Percentiles rank a stretch among this genome's conserved stretches.
Evolutionary conservation across 2,329 filamentous ascomycete species (phyloP).

Genomic region (Cadophora gregata): DNA sequence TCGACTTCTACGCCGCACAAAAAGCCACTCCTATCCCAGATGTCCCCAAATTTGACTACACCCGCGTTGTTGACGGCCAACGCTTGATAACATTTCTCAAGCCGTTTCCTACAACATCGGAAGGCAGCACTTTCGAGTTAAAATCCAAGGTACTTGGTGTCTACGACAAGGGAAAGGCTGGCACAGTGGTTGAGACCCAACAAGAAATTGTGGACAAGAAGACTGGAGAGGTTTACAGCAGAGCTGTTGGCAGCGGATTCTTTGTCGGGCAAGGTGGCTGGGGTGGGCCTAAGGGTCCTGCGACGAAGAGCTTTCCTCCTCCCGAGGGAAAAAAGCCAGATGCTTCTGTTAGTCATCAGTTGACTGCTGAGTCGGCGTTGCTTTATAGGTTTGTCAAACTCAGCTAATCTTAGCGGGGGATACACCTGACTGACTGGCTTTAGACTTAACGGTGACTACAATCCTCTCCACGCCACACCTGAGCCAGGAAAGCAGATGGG

Average conservation of each 20-base stretch:
- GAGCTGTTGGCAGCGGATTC: slow-evolving; percentile 65
- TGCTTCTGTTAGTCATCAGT: slow-evolving; percentile 72
- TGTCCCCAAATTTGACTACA: slow-evolving; percentile 68
- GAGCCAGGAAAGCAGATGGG: slow-evolving; percentile 89
- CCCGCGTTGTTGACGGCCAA: slow-evolving; percentile 70
- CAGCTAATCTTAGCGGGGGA: background rate
- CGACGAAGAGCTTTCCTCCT: slow-evolving; percentile 78
- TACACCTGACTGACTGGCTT: slow-evolving; percentile 43
- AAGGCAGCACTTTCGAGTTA: slow-evolving; percentile 67
- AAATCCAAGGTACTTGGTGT: slow-evolving; percentile 70
- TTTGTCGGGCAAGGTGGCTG: slow-evolving; percentile 76
- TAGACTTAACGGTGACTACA: slow-evolving; percentile 93
- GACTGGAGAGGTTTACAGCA: slow-evolving; percentile 65
- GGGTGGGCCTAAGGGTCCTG: slow-evolving; percentile 89
- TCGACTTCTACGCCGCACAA: slow-evolving; percentile 71
- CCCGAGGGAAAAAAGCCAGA: slow-evolving; percentile 76
- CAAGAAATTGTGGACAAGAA: slow-evolving; percentile 66
- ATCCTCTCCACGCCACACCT: slow-evolving; percentile 87
- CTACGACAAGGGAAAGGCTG: slow-evolving; percentile 76
- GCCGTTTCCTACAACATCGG: slow-evolving; percentile 65
- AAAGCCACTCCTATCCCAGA: slow-evolving; percentile 62
- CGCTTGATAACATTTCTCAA: slow-evolving; percentile 68
- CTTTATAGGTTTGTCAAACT: slow-evolving; percentile 63
- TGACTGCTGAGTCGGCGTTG: slow-evolving; percentile 72
- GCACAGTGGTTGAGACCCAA: slow-evolving; percentile 71